Percentiles rank a stretch among this genome's conserved stretches.
phyloP scores from a whole-genome alignment of 805 yeast genomes.

The Starmerella bombicola region DNA sequence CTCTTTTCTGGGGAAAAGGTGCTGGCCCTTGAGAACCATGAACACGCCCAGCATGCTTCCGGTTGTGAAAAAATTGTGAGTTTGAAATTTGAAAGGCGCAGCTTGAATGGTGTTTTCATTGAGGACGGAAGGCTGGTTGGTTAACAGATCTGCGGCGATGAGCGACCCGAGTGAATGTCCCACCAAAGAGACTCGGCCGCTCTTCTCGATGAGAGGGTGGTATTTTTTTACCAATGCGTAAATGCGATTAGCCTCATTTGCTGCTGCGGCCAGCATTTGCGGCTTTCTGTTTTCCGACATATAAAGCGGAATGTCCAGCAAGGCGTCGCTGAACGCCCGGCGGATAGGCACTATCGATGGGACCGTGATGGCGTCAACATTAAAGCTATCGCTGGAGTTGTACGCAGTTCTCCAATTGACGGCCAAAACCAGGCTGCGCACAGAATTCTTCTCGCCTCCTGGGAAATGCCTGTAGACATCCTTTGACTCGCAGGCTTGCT shows the following conservation, averaged over 20 bases:
- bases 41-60: slow-evolving; percentile 24
- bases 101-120: slow-evolving; percentile 20
- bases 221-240: slow-evolving; percentile 46
- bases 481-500: slow-evolving; percentile 21
- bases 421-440: slow-evolving; percentile 41
- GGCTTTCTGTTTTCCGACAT: slow-evolving; percentile 54
- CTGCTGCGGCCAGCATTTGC: slow-evolving; percentile 55
- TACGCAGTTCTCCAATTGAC: slow-evolving; percentile 75
- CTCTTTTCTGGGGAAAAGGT: slow-evolving; percentile 12
- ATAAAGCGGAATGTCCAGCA: slow-evolving; percentile 66
- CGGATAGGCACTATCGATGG: slow-evolving; percentile 68
- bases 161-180: slow-evolving; percentile 88
- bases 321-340: slow-evolving; percentile 68
- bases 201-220: slow-evolving; percentile 50
- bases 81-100: slow-evolving; percentile 50
- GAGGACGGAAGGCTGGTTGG: slow-evolving; percentile 30
- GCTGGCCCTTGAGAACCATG: slow-evolving; percentile 16
- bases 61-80: slow-evolving; percentile 48
- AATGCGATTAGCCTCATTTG: slow-evolving; percentile 54
- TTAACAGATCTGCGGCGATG: slow-evolving; percentile 61
- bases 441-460: slow-evolving; percentile 7
- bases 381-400: slow-evolving; percentile 35
- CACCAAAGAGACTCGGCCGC: slow-evolving; percentile 45
- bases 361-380: slow-evolving; percentile 58
- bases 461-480: slow-evolving; percentile 18